Evolutionary conservation across 495 filamentous ascomycete species (phyloP).

Genomic region (Trichocladium uniseriatum): DNA sequence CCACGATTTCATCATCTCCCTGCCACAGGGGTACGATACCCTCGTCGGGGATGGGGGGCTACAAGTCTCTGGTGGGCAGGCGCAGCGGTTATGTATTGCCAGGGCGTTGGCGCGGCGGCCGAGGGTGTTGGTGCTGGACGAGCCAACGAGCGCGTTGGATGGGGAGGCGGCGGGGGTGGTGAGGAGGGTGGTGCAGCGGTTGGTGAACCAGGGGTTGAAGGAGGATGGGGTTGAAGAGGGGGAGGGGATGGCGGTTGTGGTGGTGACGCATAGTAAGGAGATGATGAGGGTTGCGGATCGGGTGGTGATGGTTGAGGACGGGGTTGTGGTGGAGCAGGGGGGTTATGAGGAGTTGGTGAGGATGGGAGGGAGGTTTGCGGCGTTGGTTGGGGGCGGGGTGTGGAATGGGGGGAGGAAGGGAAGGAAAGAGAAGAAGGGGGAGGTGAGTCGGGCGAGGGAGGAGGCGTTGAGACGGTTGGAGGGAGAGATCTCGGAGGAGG

Average conservation of each 20-base stretch:
- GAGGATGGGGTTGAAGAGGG: background rate
- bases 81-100: constrained; percentile 73
- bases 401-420: constrained; percentile 18
- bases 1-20: constrained; percentile 66
- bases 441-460: constrained; percentile 2
- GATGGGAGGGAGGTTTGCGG: constrained; percentile 27
- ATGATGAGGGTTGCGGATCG: constrained; percentile 76
- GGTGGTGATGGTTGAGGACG: constrained; percentile 61
- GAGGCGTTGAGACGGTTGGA: constrained; percentile 15
- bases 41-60: constrained; percentile 68
- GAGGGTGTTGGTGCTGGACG: constrained; percentile 70
- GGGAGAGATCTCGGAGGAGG: background rate
- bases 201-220: constrained; percentile 29
- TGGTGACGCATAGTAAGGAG: constrained; percentile 68
- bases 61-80: constrained; percentile 72
- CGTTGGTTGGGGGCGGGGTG: constrained; percentile 27
- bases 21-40: constrained; percentile 67
- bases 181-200: constrained; percentile 47
- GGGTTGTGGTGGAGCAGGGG: constrained; percentile 57
- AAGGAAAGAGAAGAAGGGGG: background rate
- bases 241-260: constrained; percentile 47
- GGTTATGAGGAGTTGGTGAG: constrained; percentile 45
- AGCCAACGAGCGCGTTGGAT: constrained; percentile 79
- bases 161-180: constrained; percentile 57
- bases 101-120: constrained; percentile 65